Evolutionary conservation across 2,329 filamentous ascomycete species (phyloP).

Genomic region (Berkeleyomyces basicola): DNA sequence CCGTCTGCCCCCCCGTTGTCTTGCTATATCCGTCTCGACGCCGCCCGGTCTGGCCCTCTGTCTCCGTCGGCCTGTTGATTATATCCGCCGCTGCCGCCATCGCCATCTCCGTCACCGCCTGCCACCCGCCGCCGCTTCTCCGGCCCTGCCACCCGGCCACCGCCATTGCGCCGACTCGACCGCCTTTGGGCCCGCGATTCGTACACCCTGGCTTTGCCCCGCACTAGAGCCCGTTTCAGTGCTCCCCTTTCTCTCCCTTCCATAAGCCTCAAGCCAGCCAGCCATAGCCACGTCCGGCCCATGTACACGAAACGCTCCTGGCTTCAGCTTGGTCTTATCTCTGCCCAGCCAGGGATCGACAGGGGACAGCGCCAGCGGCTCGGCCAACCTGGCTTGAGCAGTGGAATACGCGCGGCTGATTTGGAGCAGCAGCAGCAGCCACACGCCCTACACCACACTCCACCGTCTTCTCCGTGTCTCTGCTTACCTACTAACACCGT

Average conservation of each 20-base stretch:
- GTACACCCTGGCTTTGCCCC: neutral
- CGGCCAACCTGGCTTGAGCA: too few relatives aligned
- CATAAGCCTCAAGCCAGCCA: neutral
- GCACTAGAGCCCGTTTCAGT: neutral
- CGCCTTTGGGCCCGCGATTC: neutral
- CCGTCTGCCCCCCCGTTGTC: too few relatives aligned
- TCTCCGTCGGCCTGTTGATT: neutral
- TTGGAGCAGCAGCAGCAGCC: neutral
- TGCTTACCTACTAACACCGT: neutral
- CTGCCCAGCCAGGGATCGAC: neutral
- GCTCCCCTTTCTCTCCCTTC: neutral
- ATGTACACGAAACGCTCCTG: neutral
- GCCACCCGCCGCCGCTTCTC: neutral
- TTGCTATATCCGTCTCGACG: neutral
- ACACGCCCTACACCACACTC: neutral
- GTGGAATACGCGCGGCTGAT: neutral
- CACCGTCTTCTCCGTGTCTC: neutral
- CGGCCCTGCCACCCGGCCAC: neutral
- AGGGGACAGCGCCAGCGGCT: neutral
- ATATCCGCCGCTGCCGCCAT: neutral
- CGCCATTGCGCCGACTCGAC: neutral
- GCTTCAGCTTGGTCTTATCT: neutral
- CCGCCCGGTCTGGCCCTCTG: neutral
- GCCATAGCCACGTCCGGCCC: neutral
- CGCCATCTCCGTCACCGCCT: neutral